Evolutionary conservation across 1,284 basidiomycete genomes (phyloP), one percentile per base, ranked within the genome.

Genomic region (Puccinia polysora): DNA sequence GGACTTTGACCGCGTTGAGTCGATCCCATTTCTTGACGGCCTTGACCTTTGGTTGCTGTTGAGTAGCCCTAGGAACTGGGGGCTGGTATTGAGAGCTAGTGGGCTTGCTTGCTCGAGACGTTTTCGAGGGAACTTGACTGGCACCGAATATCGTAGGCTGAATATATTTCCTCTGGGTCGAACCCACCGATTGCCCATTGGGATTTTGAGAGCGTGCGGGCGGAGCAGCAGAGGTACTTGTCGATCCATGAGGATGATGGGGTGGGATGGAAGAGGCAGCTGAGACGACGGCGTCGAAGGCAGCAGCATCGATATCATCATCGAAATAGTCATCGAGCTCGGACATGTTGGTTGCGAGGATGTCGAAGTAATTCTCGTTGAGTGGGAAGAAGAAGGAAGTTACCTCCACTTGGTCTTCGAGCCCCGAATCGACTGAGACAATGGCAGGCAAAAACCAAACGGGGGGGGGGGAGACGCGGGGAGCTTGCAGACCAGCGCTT

Each of bases 291-390:
- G 65, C 65, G 34, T 68, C 65, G 15, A 68, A 68, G 14, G 38
- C 40, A 56, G 65, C 65, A 20, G 20, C 28, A 58, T 68, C 65
- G n/a, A 68, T 55, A 30, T 68, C 65, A 68, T 68, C 65, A 58
- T 68, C 53, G 2, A 68, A 45, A 30, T 43, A 68, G 28, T 68
- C 38, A 58, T 68, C 65, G 43, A 68, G 38, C n/a, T 68, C 65
- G 38, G 65, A 68, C 65, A 68, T 68, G 64, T 20, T 38, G 14
- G 4, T 30, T 53, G 32, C n/a, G n/a, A n/a, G n/a, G n/a, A n/a
- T n/a, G n/a, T n/a, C n/a, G n/a, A n/a, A n/a, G n/a, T n/a, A n/a
- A n/a, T n/a, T n/a, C n/a, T n/a, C n/a, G n/a, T n/a, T n/a, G n/a
- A n/a, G n/a, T n/a, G n/a, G n/a, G n/a, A n/a, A n/a, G n/a, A n/a